Evolutionary conservation across 768 basidiomycete species (phyloP), one percentile per base, ranked within the genome.

Genomic region (Crassisporium funariophilum): DNA sequence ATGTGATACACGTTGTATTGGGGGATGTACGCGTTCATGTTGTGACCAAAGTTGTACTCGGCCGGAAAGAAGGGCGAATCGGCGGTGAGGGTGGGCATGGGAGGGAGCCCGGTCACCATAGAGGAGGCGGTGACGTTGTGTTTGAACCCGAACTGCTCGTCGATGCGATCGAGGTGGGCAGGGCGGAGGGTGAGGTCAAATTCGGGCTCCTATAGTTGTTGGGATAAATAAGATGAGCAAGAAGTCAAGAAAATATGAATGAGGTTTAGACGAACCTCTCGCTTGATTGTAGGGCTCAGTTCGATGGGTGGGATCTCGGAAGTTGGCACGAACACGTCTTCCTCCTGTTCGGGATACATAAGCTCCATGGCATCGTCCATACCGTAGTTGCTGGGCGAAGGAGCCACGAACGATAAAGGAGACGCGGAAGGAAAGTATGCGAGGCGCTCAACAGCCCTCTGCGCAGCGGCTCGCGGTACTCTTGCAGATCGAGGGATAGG

Each of bases 241-340:
- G 41, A 27, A 29, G 23, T 27, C 4, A 23, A 43, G 39, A 19
- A n/a, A n/a, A n/a, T n/a, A n/a, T n/a, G n/a, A n/a, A n/a, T n/a
- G n/a, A n/a, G n/a, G n/a, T n/a, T n/a, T n/a, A 15, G 10, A 33
- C 29, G 20, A 27, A 25, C 8, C 33, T 33, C 38, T 37, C 20
- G 5, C 17, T 35, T n/a, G n/a, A n/a, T n/a, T n/a, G 27, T 19
- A 4, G 50, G 52, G 4, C 49, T 46, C 40, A 62, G 23, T 29
- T 62, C 52, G 19, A 65, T 51, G 19, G 36, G 34, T 23, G 63
- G 63, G 23, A 62, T 64, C 12, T 58, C 53, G 2, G 46, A 45
- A 12, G 54, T 59, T 12, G 64, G 56, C 7, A 61, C 51, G 33
- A 56, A 60, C 5, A 43, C 47, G 16, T 48, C 45, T 19, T 43